Evolutionary conservation across 139 green algal genomes (phyloP), one percentile per base, ranked within the genome.

Genomic region (Zygnema cylindricum): DNA sequence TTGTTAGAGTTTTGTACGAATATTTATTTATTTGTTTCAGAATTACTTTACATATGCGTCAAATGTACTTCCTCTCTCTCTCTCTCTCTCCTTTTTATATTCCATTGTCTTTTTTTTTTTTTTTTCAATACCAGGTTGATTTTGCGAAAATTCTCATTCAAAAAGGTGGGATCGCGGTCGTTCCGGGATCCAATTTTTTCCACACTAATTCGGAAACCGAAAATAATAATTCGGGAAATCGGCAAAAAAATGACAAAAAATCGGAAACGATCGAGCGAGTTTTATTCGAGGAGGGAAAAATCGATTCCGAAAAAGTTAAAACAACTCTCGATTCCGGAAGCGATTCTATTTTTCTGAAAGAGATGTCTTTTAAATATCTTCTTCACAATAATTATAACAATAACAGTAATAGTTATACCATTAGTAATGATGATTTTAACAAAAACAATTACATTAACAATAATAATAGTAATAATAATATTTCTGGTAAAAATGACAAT

Each of bases 81-180:
- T 16, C 71, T 79, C 36, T n/a, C 36, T 16, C 16, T 16, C 21
- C 71, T 3, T 16, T 54, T 79, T 11, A 41, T 79, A 40, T 41
- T 3, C 16, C 38, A 79, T 16, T 54, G 71, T 79, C 11, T 43
- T 79, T 54, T 79, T 11, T 79, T 7, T 3, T 3, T 43, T 16
- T 7, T 16, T 11, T 79, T 7, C 11, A 16, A 43, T 79, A 25
- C 21, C 71, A 79, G 71, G 3, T 79, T 43, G 36, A 43, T 41
- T 79, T 54, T 79, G 71, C 38, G 71, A 54, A 41, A 16, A 16
- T 40, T 79, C 71, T 79, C 16, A 43, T 79, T 11, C 7, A 41
- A 43, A 79, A 43, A 41, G 71, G 11, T 25, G 63, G 86, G 7
- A 81, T 90, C 79, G 86, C 86, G 35, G 43, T 90, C 23, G 86